Base-by-base conservation (phyloP, 441 rosid genomes). In the Adansonia rubrostipa region DNA sequence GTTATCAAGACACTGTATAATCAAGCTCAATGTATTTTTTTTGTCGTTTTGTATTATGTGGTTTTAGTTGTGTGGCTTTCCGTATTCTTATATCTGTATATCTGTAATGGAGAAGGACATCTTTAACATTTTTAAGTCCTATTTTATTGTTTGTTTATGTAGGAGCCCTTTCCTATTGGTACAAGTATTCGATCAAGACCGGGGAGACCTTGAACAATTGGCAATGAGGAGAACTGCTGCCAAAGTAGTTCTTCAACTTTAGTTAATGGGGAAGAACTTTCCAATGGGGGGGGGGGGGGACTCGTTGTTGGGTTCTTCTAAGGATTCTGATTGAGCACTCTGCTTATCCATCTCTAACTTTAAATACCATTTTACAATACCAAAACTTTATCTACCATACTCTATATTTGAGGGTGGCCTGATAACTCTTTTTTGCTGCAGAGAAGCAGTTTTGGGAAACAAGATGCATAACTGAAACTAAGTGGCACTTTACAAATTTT, bases 101-200 rank as follows among this genome's bases (percentile, higher is more conserved):
- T 51, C 17, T 14, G 15, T 28, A 51, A 53, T 67, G 66, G 60
- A 66, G 42, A 51, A 72, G 24, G 17, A 64, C 40, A 10, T 64
- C 8, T 73, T 45, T 73, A 33, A 22, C 17, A 22, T 33, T 0
- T 40, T n/a, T 33, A 77, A 74, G 20, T 51, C 48, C n/a, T 74
- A 50, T 20, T 77, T 64, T 80, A 20, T 64, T 36, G 69, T 64
- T 64, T 64, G 28, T 50, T 44, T 78, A 24, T 78, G 78, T 78
- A 91, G 93, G 93, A 89, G 78, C 95, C 95, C 47, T 91, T 91
- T 79, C 95, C 95, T 10, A 87, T 89, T 88, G 95, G 95, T 28
- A 79, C 79, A 71, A 91, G 87, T 82, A 80, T 88, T 62, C 83
- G 96, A 45, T 78, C 93, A 79, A 86, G 96, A 73, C 86, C 92